Base-by-base conservation (phyloP, 805 yeast genomes). In the Lipomyces yamadae region DNA sequence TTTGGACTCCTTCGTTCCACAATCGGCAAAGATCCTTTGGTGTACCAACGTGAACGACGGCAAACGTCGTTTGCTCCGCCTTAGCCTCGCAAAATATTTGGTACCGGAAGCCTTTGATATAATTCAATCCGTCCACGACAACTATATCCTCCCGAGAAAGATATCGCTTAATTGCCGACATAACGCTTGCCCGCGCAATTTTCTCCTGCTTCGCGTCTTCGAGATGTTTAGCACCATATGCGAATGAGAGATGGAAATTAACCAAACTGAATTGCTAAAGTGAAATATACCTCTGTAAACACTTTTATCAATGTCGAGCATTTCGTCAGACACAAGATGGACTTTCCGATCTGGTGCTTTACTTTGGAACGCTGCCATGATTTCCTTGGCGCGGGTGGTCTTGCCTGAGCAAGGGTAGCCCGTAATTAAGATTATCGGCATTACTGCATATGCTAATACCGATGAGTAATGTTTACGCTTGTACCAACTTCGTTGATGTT, bases 31-130 rank as follows among this genome's bases (percentile, higher is more conserved):
- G 79, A 0, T 85, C 88, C 3, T 83, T 71, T 0, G 97, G 88
- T 18, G 90, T 85, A 72, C 92, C 84, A 0, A 90, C 88, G 68
- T 94, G 93, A 1, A 94, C 81, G 50, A 93, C 90, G 74, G 96
- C 89, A 70, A 91, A 89, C 1, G 95, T 88, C 0, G 98, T 92
- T 18, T 87, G 83, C 34, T 87, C 81, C 0, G 92, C 89, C 76
- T 93, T 94, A 50, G 97, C 93, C 77, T 95, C 99, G 77, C 98
- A 93, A 76, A 86, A 92, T 62, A 95, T 81, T 78, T 95, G 99
- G 78, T 95, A 95, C 67, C 99, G 81, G 76, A 93, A 92, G 0
- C 99, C 99, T 75, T 95, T 95, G 73, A 95, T 95, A 76, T 95
- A 95, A 53, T 91, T 87, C 73, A 92, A 81, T 1, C 95, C 85